Conservation (phyloP, 1,284 basidiomycete genomes). For the Tylopilus sp. region DNA sequence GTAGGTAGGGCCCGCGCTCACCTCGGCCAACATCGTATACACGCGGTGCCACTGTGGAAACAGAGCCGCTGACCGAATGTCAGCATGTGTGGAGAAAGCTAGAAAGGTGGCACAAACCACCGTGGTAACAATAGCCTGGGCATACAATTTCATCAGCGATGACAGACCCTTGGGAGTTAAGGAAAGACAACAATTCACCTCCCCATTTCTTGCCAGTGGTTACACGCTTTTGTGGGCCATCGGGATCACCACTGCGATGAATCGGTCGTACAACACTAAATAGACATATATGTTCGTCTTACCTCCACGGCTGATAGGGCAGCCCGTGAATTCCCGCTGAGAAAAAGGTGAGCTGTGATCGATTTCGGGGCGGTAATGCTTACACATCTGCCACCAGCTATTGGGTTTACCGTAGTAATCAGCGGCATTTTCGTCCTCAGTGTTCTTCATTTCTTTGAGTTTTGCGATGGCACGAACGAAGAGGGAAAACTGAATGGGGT, state of each 20-base stretch:
- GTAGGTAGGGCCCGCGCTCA: neutral
- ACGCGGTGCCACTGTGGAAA: slow-evolving; percentile 21
- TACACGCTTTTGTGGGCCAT: slow-evolving; percentile 1
- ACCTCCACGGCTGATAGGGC: slow-evolving; percentile 15
- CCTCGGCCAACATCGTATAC: slow-evolving; percentile 9
- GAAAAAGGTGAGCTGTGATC: neutral
- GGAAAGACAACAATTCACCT: neutral
- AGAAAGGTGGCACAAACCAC: neutral
- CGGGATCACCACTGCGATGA: slow-evolving; percentile 15
- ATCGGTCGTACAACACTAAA: neutral
- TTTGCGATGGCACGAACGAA: slow-evolving; percentile 13
- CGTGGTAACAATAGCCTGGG: slow-evolving; percentile 19
- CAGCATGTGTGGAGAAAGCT: neutral
- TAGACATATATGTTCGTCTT: neutral
- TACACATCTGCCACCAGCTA: slow-evolving; percentile 20
- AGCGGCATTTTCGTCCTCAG: neutral
- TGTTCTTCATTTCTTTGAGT: slow-evolving; percentile 4
- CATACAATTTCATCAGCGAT: slow-evolving; percentile 1
- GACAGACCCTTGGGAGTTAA: neutral
- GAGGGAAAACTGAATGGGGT: slow-evolving; percentile 15
- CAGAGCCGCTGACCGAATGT: slow-evolving; percentile 12
- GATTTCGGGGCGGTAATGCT: neutral
- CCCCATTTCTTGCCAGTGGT: neutral
- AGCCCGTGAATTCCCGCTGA: slow-evolving; percentile 16
- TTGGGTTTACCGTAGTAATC: slow-evolving; percentile 14